Evolutionary conservation across 169 alveolate species (phyloP), one percentile per base, ranked within the genome.

Genomic region (Blepharisma undulans): DNA sequence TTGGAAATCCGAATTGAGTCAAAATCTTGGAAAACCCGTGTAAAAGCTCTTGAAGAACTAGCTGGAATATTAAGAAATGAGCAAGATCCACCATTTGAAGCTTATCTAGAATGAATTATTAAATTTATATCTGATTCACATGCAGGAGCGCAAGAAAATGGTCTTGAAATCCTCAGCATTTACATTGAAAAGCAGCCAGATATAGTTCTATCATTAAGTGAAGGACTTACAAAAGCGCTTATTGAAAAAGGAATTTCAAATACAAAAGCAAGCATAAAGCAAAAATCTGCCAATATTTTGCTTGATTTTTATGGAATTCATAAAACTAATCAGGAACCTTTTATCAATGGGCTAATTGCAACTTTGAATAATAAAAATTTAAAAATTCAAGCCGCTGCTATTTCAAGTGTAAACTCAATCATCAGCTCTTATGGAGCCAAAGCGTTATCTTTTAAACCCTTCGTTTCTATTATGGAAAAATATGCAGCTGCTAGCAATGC

Each of bases 391-490:
- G 90, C 92, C n/a, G 94, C 92, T 10, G 66, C 78, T 6, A 77
- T 76, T 77, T 71, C 14, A 81, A 77, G 34, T 61, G 76, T 81
- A 89, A 95, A 71, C 77, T 88, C 34, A 72, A 21, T 76, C 0
- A 36, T 96, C n/a, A 77, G 36, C 12, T 90, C 87, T 19, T 96
- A 92, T 79, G 98, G 98, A 34, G 87, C 91, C 16, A 91, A 90
- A 76, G 84, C 92, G 59, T 74, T 96, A 36, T 72, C 93, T 16
- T 77, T 96, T 5, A 96, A 94, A 91, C 93, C 92, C 21, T 92
- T 93, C 48, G 77, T 93, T 27, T 77, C 79, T n/a, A 82, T 59
- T 30, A 76, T 92, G 10, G 96, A 92, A 59, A 92, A 91, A 84
- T 72, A 84, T 12, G 92, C 93, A 1, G 82, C 86, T 10, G 88